These are phyloP conservation scores for Fusarium sp. DNA, from an alignment of 2,329 filamentous ascomycete species.

Conservation along the genomic window DNA sequence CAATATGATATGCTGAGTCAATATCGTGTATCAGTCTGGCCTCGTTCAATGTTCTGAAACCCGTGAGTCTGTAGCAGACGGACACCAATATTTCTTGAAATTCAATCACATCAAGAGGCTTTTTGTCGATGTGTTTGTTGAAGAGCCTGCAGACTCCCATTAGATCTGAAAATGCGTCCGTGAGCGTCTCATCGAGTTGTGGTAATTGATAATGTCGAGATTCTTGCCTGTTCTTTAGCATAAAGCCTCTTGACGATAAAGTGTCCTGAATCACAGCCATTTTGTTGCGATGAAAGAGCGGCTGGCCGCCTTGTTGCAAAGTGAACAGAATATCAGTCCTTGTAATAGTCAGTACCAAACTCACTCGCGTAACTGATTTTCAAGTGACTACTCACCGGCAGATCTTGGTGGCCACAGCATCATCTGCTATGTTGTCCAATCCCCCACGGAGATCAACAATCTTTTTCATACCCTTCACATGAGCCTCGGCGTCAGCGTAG, in stretches of 20 bases:
- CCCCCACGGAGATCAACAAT: conserved; percentile 12
- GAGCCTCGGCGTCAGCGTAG: not conserved
- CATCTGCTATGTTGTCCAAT: not conserved
- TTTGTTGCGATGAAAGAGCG: not conserved
- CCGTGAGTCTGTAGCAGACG: not conserved
- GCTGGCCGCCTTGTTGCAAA: not conserved
- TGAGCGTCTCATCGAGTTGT: rapidly evolving
- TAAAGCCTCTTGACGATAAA: not conserved
- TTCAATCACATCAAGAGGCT: not conserved
- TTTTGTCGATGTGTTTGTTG: not conserved
- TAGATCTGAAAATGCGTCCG: not conserved
- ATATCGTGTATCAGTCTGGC: not conserved
- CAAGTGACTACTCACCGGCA: not conserved
- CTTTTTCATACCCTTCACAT: not conserved
- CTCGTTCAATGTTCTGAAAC: not conserved
- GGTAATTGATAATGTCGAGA: too few relatives aligned
- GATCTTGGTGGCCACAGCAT: not conserved
- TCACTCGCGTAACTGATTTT: rapidly evolving
- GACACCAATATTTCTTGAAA: conserved; percentile 8
- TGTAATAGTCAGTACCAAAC: not conserved
- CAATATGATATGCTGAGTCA: not conserved
- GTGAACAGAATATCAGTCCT: conserved; percentile 17
- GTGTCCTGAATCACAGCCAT: rapidly evolving
- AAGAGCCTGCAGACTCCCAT: not conserved
- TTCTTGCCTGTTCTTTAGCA: too few relatives aligned